Conservation (phyloP, 305 asterid species). For the Fraxinus baroniana region DNA sequence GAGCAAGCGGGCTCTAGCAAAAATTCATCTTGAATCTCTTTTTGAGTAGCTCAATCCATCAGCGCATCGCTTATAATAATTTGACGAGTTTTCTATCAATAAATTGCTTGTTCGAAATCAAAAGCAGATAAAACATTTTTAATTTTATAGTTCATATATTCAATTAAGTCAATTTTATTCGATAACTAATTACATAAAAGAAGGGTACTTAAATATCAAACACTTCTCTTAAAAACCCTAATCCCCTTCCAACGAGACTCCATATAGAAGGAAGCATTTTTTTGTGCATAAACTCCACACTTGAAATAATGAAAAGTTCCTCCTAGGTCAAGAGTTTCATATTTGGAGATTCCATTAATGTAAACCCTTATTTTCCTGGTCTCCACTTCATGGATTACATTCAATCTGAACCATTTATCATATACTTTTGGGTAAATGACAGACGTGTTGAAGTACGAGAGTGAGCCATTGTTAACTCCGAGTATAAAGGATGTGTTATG, state of each 20-base stretch:
- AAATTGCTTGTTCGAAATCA: too few relatives aligned
- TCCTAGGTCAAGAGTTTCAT: slow-evolving; percentile 22
- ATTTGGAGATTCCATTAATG: slow-evolving; percentile 19
- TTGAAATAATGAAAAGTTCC: slow-evolving; percentile 36
- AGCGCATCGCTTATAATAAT: too few relatives aligned
- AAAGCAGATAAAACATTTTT: too few relatives aligned
- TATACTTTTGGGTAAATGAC: slow-evolving; percentile 15
- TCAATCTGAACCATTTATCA: slow-evolving; percentile 31
- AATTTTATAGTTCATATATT: too few relatives aligned
- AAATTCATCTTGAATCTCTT: too few relatives aligned
- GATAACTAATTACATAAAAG: background rate
- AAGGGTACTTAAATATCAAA: background rate
- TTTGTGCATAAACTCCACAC: slow-evolving; percentile 34
- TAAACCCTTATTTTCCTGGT: slow-evolving; percentile 14
- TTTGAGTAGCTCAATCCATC: too few relatives aligned
- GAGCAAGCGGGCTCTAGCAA: too few relatives aligned
- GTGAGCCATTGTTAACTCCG: slow-evolving; percentile 25
- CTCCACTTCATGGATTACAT: slow-evolving; percentile 37
- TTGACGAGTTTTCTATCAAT: too few relatives aligned
- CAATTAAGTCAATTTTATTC: background rate
- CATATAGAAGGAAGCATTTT: slow-evolving; percentile 27
- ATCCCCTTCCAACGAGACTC: slow-evolving; percentile 37
- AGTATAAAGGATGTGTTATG: slow-evolving; percentile 36
- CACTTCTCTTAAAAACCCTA: slow-evolving; percentile 22
- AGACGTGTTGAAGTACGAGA: slow-evolving; percentile 20